Evolutionary conservation across 2,329 filamentous ascomycete species (phyloP), one percentile per base, ranked within the genome.

Genomic region (Trichophyton mentagrophytes): DNA sequence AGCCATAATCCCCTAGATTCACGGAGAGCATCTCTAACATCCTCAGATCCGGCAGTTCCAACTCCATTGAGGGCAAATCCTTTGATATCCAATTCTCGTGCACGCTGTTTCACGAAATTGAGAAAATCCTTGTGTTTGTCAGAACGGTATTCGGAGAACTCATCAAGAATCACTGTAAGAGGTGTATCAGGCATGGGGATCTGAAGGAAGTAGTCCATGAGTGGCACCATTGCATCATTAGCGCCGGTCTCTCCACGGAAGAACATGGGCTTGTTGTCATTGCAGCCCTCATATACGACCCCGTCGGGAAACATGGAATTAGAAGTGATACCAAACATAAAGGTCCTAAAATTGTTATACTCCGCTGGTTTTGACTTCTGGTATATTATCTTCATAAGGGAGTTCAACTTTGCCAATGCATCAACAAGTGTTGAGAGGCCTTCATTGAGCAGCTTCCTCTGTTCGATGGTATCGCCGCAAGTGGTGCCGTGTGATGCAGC

Each of bases 91-190:
- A 53, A 30, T 7, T 30, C 22, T 13, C 15, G 13, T 2, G 25
- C 49, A n/a, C 27, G 49, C 6, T 53, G 22, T 30, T 53, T 53
- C 11, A 53, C 22, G 30, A 15, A 53, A 25, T n/a, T 33, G 7
- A 53, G 49, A 15, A 53, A 53, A 33, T 53, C 49, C 7, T 53
- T 53, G 25, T 53, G 49, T 53, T 53, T 53, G 49, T 53, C 49
- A n/a, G 49, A 53, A 17, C 49, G 49, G 27, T 53, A 53, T 22
- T 53, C 49, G 1, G 49, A 53, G 27, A 53, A 53, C 27, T 53
- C 49, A 15, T 53, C 49, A 6, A 53, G 27, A 13, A 53, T 53
- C 22, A 30, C 49, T 25, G 49, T 53, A 27, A 53, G 49, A 8
- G 49, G 49, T 9, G 49, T 53, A 15, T 53, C 49, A 25, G 49